phyloP scores from a whole-genome alignment of 495 filamentous ascomycete species.

The Cladorrhinum samala region DNA sequence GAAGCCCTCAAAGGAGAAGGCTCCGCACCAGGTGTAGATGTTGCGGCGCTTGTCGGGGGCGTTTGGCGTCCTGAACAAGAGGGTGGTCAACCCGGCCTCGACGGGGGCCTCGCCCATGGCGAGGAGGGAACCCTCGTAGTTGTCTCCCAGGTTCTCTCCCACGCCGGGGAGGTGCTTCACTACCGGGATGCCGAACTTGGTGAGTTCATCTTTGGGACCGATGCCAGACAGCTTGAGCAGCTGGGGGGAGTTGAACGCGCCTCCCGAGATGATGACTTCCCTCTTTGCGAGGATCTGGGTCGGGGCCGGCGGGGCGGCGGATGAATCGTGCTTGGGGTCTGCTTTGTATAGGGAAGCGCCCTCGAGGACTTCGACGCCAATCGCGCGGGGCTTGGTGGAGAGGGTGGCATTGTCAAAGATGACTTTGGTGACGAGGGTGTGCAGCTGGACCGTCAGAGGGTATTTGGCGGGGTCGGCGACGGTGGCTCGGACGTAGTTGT shows the following conservation, averaged over 20 bases:
- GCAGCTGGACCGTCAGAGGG: slow-evolving; percentile 40
- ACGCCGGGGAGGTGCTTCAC: slow-evolving; percentile 50
- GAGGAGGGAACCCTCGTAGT: slow-evolving; percentile 42
- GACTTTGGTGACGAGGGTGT: slow-evolving; percentile 42
- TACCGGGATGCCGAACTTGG: slow-evolving; percentile 40
- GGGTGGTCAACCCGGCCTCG: slow-evolving; percentile 27
- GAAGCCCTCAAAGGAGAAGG: slow-evolving; percentile 43
- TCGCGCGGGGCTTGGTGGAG: slow-evolving; percentile 28
- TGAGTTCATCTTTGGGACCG: slow-evolving; percentile 35
- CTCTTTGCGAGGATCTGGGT: slow-evolving; percentile 33
- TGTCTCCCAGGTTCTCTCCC: slow-evolving; percentile 54
- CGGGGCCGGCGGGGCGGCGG: slow-evolving; percentile 19
- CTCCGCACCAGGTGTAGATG: slow-evolving; percentile 42
- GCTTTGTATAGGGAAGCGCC: slow-evolving; percentile 38
- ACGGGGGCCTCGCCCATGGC: slow-evolving; percentile 26
- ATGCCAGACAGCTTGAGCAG: slow-evolving; percentile 50
- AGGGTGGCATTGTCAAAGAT: slow-evolving; percentile 29
- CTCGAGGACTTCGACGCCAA: slow-evolving; percentile 41
- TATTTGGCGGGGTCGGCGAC: slow-evolving; percentile 39
- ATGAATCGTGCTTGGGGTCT: slow-evolving; percentile 33
- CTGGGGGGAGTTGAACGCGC: slow-evolving; percentile 51
- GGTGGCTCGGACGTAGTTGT: slow-evolving; percentile 40
- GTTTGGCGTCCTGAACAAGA: slow-evolving; percentile 37
- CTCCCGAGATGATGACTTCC: slow-evolving; percentile 53
- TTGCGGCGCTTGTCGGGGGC: slow-evolving; percentile 38